A percentile compares a stretch with the other conserved stretches of the same genome.
Evolutionary conservation across 495 filamentous ascomycete genomes (phyloP).

Genomic region (Paragyromitra xinjiangensis): DNA sequence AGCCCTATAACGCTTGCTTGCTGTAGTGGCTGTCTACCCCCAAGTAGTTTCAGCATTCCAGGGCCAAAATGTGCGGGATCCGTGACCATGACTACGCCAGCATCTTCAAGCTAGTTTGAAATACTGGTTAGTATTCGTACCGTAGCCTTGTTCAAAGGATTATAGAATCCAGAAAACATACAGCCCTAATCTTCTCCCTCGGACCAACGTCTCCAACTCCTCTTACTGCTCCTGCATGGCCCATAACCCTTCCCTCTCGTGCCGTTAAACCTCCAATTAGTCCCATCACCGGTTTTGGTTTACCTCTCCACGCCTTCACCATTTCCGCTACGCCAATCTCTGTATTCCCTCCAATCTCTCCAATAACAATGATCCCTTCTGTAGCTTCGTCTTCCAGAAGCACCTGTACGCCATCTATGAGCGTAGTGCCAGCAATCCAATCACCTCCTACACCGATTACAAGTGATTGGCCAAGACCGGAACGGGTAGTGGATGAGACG

Average conservation of each 20-base stretch:
- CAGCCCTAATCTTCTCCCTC: conserved; percentile 69
- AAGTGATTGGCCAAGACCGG: conserved; percentile 83
- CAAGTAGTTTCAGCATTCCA: conserved; percentile 70
- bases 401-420: conserved; percentile 77
- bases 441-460: conserved; percentile 91
- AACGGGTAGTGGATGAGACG: conserved; percentile 81
- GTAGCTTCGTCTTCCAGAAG: conserved; percentile 80
- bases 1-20: not conserved
- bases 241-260: conserved; percentile 77
- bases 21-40: conserved; percentile 6
- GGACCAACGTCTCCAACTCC: conserved; percentile 73
- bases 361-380: conserved; percentile 81
- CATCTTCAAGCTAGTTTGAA: conserved; percentile 57
- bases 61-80: conserved; percentile 84
- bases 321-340: conserved; percentile 85
- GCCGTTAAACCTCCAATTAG: conserved; percentile 77
- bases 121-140: not conserved
- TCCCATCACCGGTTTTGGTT: conserved; percentile 78
- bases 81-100: conserved; percentile 77
- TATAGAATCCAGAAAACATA: conserved; percentile 9
- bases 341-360: conserved; percentile 83
- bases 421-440: conserved; percentile 80
- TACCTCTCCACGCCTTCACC: conserved; percentile 73
- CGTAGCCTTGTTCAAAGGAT: not conserved
- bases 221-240: conserved; percentile 84